Base-by-base conservation (phyloP, 2,329 filamentous ascomycete species). In the Fusarium stilboides region DNA sequence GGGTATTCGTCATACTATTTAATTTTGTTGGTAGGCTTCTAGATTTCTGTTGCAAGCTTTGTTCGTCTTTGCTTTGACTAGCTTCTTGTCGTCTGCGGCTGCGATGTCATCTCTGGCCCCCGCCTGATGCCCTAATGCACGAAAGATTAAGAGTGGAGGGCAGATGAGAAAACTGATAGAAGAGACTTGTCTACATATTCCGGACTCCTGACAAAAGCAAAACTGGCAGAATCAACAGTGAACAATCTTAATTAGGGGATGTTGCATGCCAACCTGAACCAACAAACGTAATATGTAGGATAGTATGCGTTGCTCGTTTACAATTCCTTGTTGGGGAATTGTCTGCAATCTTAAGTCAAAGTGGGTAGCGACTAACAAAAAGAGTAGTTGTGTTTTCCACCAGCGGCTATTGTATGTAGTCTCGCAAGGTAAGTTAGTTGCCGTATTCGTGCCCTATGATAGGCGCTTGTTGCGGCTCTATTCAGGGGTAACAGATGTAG, bases 401-500 rank as follows among this genome's bases (percentile, higher is more conserved):
- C n/a, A 31, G 50, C 47, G 54, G 50, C 37, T 69, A 69, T 59
- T 36, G 24, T 45, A 28, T 55, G 22, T 37, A 31, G 43, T 26
- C 31, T 55, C 34, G 15, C 34, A 33, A 22, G 14, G 26, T 20
- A 34, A 57, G 42, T 40, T 68, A 64, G 58, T 53, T 71, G 46
- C 49, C 60, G 56, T 71, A 61, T 57, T 55, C 43, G 54, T 40
- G 49, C 53, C 67, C 55, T 57, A 49, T 61, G 55, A 69, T 57
- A 45, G 37, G 60, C 51, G 47, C 56, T 46, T 53, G 46, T 49
- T 62, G 64, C 55, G 70, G 70, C 57, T 71, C 58, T 68, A 50
- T 57, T 71, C 70, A 73, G 70, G 68, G 70, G 70, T 49, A 62
- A 55, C 43, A 43, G 9, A 49, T 33, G 44, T 50, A 57, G 52